phyloP scores from a whole-genome alignment of 2,329 filamentous ascomycete genomes.

The Knufia petricola region DNA sequence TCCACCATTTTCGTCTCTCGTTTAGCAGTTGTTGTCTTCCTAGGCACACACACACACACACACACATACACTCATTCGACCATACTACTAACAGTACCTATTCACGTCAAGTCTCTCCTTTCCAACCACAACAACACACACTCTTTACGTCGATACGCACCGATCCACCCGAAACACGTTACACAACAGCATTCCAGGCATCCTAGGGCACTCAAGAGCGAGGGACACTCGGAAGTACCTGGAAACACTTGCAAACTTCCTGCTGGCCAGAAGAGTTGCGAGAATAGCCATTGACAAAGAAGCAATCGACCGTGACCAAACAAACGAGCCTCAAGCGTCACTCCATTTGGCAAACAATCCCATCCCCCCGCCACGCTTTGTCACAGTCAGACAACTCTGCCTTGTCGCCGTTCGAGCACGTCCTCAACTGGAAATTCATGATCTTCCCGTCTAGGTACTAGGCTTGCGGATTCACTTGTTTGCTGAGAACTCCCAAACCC shows the following conservation, averaged over 20 bases:
- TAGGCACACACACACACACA: constrained; percentile 4
- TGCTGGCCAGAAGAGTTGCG: constrained; percentile 7
- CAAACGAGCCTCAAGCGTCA: background rate
- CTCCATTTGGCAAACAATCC: constrained; percentile 4
- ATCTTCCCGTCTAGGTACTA: background rate
- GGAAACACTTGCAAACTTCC: background rate
- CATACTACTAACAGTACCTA: background rate
- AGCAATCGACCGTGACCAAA: background rate
- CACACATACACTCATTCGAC: background rate
- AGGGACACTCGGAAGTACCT: background rate
- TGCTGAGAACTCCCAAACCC: background rate
- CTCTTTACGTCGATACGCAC: background rate
- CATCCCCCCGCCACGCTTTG: constrained; percentile 4
- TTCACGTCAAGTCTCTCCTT: background rate
- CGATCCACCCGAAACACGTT: background rate
- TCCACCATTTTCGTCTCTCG: constrained; percentile 7
- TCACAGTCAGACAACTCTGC: background rate
- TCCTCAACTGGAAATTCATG: background rate
- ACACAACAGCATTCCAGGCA: background rate
- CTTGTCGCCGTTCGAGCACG: background rate
- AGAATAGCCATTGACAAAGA: constrained; percentile 2
- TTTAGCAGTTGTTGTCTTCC: background rate
- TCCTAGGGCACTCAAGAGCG: no score
- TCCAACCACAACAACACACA: no score
- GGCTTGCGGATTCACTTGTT: background rate